These are phyloP conservation scores for Lolium multiflorum DNA, from an alignment of 176 grass and related monocot species.

Conservation along the genomic window DNA sequence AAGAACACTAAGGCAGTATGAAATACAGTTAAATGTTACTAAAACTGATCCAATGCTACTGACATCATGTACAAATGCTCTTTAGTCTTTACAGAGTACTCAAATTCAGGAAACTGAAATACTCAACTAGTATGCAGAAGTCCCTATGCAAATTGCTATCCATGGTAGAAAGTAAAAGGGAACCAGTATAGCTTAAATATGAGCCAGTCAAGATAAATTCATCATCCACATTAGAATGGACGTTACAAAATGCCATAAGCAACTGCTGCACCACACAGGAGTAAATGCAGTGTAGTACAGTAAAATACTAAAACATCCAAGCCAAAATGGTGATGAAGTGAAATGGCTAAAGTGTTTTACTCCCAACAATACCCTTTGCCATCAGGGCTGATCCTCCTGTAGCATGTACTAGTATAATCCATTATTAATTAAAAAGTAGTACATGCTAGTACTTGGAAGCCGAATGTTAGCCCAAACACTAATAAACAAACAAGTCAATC, in stretches of 20 bases:
- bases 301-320: background rate
- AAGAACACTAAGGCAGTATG: background rate
- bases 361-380: background rate
- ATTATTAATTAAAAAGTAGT: background rate
- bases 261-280: background rate
- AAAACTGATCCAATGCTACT: background rate
- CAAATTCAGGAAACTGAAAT: background rate
- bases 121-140: background rate
- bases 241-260: background rate
- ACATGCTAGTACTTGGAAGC: background rate
- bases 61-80: background rate
- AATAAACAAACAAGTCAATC: too few species aligned
- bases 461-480: slow-evolving; percentile 22
- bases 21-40: background rate
- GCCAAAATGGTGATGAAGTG: slow-evolving; percentile 10
- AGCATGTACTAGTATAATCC: background rate
- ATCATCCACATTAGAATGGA: background rate
- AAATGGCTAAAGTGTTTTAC: background rate
- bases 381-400: background rate
- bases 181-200: background rate
- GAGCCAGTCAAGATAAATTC: background rate
- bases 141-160: background rate
- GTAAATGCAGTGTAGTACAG: background rate
- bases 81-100: background rate
- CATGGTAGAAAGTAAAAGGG: background rate